These are phyloP conservation scores for Pestalotiopsis sp. DNA, from an alignment of 2,329 filamentous ascomycete genomes.

Conservation along the genomic window DNA sequence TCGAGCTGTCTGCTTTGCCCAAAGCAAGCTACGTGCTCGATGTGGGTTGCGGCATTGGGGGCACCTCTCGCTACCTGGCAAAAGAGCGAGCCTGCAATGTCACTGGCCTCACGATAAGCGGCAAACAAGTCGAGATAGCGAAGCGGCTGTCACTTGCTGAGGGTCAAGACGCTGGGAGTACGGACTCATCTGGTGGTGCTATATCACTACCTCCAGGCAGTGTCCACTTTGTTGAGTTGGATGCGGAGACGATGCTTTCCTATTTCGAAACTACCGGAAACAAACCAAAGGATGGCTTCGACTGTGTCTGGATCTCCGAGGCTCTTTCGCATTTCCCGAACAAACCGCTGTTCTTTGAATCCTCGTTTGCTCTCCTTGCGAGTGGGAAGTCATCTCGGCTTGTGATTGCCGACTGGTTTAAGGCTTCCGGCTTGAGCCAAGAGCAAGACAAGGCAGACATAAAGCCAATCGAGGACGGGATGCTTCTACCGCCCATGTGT, in stretches of 20 bases:
- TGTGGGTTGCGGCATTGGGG: conserved; percentile 63
- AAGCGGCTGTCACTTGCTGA: conserved; percentile 47
- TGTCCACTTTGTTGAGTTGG: conserved; percentile 59
- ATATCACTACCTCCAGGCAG: conserved; percentile 25
- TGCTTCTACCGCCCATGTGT: conserved; percentile 61
- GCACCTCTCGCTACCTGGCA: conserved; percentile 60
- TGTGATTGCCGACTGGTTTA: conserved; percentile 65
- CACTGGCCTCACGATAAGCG: conserved; percentile 63
- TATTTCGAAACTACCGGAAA: conserved; percentile 43
- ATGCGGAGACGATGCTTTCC: conserved; percentile 62
- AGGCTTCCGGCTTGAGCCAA: conserved; percentile 45
- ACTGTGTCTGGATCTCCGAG: conserved; percentile 65
- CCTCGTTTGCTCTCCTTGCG: conserved; percentile 50
- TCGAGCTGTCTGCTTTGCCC: conserved; percentile 46
- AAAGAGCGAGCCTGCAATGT: conserved; percentile 52
- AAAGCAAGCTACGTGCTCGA: conserved; percentile 51
- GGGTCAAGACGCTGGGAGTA: conserved; percentile 2
- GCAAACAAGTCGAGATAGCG: conserved; percentile 61
- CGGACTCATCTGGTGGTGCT: conserved; percentile 1
- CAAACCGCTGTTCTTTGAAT: conserved; percentile 60
- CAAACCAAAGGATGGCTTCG: conserved; percentile 39
- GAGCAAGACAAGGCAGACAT: conserved; percentile 52
- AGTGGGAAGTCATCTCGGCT: conserved; percentile 48
- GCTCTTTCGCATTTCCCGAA: conserved; percentile 63
- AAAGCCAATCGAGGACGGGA: conserved; percentile 63